These are phyloP conservation scores for Passiflora organensis DNA, from an alignment of 345 rosid genomes.

Conservation along the genomic window DNA sequence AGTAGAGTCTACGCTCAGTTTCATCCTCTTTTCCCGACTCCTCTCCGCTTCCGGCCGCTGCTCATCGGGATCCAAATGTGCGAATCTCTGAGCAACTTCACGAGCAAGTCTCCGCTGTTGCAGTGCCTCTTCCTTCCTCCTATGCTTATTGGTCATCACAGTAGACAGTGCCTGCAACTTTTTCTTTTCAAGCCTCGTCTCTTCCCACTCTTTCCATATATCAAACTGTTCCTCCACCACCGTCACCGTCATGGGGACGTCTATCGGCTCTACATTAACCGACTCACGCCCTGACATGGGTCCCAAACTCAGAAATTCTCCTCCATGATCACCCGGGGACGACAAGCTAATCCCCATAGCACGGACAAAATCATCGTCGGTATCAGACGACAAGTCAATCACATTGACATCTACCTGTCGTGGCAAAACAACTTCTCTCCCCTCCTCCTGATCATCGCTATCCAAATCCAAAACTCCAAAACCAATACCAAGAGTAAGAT, in stretches of 20 bases:
- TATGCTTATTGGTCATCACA: neutral
- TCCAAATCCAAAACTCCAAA: neutral
- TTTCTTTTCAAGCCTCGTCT: neutral
- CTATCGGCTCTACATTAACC: neutral
- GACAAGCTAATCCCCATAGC: too few species aligned
- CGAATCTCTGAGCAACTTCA: constrained; percentile 9
- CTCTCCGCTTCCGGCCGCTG: neutral
- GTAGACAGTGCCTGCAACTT: neutral
- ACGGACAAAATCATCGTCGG: too few species aligned
- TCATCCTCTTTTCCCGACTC: neutral
- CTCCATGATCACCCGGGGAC: neutral
- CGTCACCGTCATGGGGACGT: neutral
- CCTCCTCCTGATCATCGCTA: neutral
- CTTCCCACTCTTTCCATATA: neutral
- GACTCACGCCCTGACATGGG: neutral
- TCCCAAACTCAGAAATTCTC: neutral
- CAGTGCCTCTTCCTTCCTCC: neutral
- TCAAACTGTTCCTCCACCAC: neutral
- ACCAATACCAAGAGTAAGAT: constrained; percentile 2
- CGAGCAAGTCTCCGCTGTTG: constrained; percentile 11
- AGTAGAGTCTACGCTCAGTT: neutral
- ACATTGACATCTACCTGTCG: neutral
- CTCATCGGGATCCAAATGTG: constrained; percentile 1
- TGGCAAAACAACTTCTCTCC: neutral
- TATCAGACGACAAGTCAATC: neutral